phyloP scores from a whole-genome alignment of 1,284 basidiomycete genomes.

The Cutaneotrichosporon spelunceum region DNA sequence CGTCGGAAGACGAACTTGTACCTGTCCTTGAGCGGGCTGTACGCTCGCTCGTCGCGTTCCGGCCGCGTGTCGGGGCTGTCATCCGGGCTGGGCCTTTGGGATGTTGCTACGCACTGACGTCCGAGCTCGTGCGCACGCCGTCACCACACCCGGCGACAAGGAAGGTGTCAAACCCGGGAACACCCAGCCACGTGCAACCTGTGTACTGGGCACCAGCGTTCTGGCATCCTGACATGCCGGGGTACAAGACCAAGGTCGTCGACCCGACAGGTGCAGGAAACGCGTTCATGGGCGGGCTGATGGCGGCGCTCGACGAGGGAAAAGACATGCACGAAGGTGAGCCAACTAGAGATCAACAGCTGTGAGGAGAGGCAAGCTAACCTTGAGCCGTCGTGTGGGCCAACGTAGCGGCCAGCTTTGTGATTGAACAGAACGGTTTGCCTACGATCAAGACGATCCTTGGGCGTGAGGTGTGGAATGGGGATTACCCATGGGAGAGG shows the following conservation, averaged over 20 bases:
- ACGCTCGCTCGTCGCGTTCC: slow-evolving; percentile 18
- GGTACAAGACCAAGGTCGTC: slow-evolving; percentile 28
- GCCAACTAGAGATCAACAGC: slow-evolving; percentile 9
- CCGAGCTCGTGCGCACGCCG: slow-evolving; percentile 10
- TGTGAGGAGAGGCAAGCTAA: neutral
- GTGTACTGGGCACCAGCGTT: slow-evolving; percentile 38
- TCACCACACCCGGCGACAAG: slow-evolving; percentile 1
- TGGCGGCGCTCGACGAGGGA: slow-evolving; percentile 39
- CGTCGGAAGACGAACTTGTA: slow-evolving; percentile 6
- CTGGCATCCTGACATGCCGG: slow-evolving; percentile 24
- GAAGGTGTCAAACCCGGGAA: neutral
- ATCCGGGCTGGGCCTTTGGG: slow-evolving; percentile 36
- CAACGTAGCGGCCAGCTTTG: slow-evolving; percentile 44
- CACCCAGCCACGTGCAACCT: slow-evolving; percentile 6
- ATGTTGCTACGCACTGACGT: slow-evolving; percentile 28
- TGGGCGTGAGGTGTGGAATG: slow-evolving; percentile 38
- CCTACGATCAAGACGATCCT: slow-evolving; percentile 25
- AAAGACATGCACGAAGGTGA: slow-evolving; percentile 36
- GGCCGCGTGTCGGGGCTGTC: slow-evolving; percentile 30
- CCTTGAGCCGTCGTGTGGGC: slow-evolving; percentile 42
- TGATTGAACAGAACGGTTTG: slow-evolving; percentile 47
- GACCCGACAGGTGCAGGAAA: slow-evolving; percentile 51
- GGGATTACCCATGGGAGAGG: slow-evolving; percentile 27
- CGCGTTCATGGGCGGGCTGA: slow-evolving; percentile 47
- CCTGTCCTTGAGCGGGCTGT: slow-evolving; percentile 21